A percentile compares a stretch with the other conserved stretches of the same genome.
Evolutionary conservation across 2,329 filamentous ascomycete genomes (phyloP).

Genomic region (Colletotrichum agaves): DNA sequence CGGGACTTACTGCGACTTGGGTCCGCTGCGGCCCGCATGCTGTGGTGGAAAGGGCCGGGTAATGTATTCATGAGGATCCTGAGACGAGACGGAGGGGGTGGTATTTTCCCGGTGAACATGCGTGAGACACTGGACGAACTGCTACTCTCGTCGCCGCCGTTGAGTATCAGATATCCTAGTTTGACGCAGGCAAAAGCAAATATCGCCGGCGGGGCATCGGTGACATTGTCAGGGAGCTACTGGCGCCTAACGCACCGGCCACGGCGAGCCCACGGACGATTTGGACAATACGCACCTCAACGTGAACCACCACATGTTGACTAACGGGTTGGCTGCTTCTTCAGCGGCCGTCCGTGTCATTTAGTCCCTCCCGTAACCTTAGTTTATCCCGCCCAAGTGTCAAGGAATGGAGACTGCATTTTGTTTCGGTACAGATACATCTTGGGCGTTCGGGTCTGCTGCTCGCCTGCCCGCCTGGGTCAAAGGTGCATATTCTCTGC

Average conservation of each 20-base stretch:
- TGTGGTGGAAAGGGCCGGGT: background rate
- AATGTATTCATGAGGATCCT: no score
- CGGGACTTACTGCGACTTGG: background rate
- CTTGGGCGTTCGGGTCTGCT: background rate
- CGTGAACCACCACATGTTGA: background rate
- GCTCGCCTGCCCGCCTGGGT: no score
- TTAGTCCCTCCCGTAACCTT: background rate
- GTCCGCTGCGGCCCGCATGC: background rate
- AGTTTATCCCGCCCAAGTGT: background rate
- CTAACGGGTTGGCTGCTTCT: constrained; percentile 3
- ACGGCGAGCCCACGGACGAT: no score
- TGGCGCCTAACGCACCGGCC: no score
- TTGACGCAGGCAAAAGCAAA: constrained; percentile 2
- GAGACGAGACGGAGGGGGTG: background rate
- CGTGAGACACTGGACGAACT: background rate
- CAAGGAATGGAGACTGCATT: background rate
- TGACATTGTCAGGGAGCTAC: background rate
- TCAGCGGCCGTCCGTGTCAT: constrained; percentile 11
- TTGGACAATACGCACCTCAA: no score
- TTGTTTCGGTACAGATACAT: background rate
- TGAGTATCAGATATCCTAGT: background rate
- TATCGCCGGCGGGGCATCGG: background rate
- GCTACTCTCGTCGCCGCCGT: background rate
- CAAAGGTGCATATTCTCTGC: no score
- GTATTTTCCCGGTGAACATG: background rate